Base-by-base conservation (phyloP, 306 rosid species). In the Pyrus communis region DNA sequence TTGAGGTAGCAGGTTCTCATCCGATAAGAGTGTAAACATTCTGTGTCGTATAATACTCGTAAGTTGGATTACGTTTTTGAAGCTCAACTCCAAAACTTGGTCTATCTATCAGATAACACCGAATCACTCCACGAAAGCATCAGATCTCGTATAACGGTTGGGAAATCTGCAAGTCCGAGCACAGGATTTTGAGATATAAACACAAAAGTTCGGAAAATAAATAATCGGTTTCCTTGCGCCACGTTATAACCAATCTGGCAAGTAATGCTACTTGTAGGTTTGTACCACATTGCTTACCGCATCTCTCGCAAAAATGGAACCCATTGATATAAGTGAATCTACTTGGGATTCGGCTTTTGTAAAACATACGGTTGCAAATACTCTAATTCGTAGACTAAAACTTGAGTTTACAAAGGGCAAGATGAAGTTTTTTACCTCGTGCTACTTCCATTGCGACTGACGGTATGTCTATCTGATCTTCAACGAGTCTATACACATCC, bases 391-490 rank as follows among this genome's bases (percentile, higher is more conserved):
- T 64, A 31, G 18, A n/a, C 46, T 21, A 25, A 21, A 12, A 21
- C 46, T 38, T 9, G 9, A 23, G 65, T 64, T 18, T 58, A 71
- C 68, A 78, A 77, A 42, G n/a, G 42, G 43, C 49, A 35, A 25
- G 59, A 28, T 9, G 33, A 74, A 77, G 61, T 68, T 46, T 58
- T 49, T 77, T 89, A 92, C 99, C 98, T 92, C 87, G 84, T 22
- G 84, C 99, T 65, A 96, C 98, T 88, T 92, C 97, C 77, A 88
- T 60, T 4, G 99, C 98, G 68, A 96, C 93, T 4, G 97, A 82
- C 9, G 88, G 93, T 51, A 96, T 15, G 78, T 92, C 97, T 81
- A 96, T 86, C 84, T 96, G 93, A 80, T 89, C 93, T 88, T 96
- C 98, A 23, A 96, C 85, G 69, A 92, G 82, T 84, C 96, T 91